Evolutionary conservation across 768 basidiomycete genomes (phyloP), one percentile per base, ranked within the genome.

Genomic region (Termitomyces sp.): DNA sequence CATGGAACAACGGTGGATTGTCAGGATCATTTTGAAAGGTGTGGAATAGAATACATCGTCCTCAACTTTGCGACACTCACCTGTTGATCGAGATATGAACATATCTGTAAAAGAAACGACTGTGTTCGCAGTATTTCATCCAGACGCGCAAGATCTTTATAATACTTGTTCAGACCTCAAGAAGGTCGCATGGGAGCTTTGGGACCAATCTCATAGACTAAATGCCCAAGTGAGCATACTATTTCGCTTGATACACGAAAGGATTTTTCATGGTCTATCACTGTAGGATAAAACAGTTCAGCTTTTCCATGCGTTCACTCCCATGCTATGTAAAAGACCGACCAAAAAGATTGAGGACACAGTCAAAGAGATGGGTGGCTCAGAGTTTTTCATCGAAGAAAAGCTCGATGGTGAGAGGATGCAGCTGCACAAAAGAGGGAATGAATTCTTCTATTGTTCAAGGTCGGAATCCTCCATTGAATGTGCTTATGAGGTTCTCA

Each of bases 331-430:
- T 74, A 93, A 91, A 66, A 84, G 96, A 7, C 88, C 93, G 1
- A 89, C 86, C 0, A 83, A 80, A 61, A 89, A 82, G 60, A 82
- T 96, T 26, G 88, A 90, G 63, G 88, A 92, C 28, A 85, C 93
- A 0, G 85, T 96, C 49, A 90, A 87, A 63, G 83, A 88, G 57
- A 95, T 99, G 87, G 83, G 82, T 20, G 83, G 84, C 9, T 70
- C 77, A 7, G 81, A 85, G 44, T 99, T 99, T 66, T 75, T 93
- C 60, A 89, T 99, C 37, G 97, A 99, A 69, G 97, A 99, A 74
- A 99, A 98, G 69, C 79, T 98, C 2, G 97, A 99, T 64, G 97
- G 97, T 2, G 97, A 99, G 70, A 77, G 97, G 34, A 94, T 99
- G 73, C 97, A 98, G 69, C 63, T 99, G 56, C 97, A 99, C 67